These are phyloP conservation scores for Pseudonitzschia delicatissima DNA, from an alignment of 108 stramenopile species.

Conservation along the genomic window DNA sequence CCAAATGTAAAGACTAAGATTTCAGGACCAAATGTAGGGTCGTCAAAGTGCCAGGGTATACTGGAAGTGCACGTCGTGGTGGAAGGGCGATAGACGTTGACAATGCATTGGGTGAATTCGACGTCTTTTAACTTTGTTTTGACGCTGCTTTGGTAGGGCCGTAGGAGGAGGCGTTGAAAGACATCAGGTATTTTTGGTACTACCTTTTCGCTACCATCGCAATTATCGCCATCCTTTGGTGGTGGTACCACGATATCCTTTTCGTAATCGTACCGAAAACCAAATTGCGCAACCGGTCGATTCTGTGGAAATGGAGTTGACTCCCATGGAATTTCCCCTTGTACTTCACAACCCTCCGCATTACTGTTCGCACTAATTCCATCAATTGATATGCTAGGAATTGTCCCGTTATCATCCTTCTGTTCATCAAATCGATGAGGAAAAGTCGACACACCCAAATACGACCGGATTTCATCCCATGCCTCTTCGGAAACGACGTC, in stretches of 20 bases:
- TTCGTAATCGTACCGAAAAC: conserved; percentile 41
- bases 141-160: neutral
- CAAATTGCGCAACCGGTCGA: conserved; percentile 42
- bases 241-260: conserved; percentile 15
- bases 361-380: neutral
- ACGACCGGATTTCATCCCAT: conserved; percentile 31
- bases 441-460: conserved; percentile 15
- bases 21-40: conserved; percentile 33
- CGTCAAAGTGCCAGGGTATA: conserved; percentile 49
- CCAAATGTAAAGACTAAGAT: conserved; percentile 44
- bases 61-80: neutral
- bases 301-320: conserved; percentile 25
- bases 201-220: neutral
- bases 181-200: conserved; percentile 22
- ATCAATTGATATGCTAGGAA: neutral
- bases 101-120: conserved; percentile 44
- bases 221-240: neutral
- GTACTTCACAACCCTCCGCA: neutral
- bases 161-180: conserved; percentile 21
- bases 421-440: no score
- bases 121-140: neutral
- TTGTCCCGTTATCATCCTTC: no score
- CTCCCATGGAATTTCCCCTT: conserved; percentile 8
- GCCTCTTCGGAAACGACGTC: conserved; percentile 20
- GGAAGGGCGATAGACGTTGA: conserved; percentile 29